Evolutionary conservation across 2,329 filamentous ascomycete species (phyloP), one percentile per base, ranked within the genome.

Genomic region (Ophiocordyceps robertsii): DNA sequence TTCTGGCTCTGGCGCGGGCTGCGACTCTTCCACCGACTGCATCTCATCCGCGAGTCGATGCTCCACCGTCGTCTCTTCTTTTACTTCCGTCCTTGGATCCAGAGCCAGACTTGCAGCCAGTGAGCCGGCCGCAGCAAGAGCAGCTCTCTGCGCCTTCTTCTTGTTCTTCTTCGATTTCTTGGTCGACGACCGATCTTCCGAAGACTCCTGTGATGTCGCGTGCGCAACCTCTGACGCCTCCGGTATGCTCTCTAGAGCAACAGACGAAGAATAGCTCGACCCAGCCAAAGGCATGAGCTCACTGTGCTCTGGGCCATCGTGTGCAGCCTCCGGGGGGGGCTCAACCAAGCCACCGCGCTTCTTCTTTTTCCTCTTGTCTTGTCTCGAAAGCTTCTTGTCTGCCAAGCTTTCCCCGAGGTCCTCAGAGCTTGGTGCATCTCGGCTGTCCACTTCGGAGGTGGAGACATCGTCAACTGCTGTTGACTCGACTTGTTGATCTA

Each of bases 121-220:
- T 6, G 43, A 6, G n/a, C 33, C 38, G 16, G 47, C 49, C 11
- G 43, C 40, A 43, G 49, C 43, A 11, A 46, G 46, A 17, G 53
- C 56, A 33, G 56, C 47, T 38, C 59, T 61, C 48, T 60, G 58
- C 10, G 55, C 54, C 47, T 60, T 60, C 43, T 60, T 63, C 48
- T 59, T 63, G 37, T 64, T 54, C 43, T 62, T 59, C 44, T 57
- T 61, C 16, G 51, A 50, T 44, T 53, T 55, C 44, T 57, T 56
- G 5, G 46, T 37, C 14, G 47, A 24, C 16, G 19, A 29, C 40
- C 41, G 46, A 4, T 51, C 46, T 10, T 36, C 33, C 14, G 16
- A 36, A 19, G 32, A 24, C 17, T 49, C 42, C 29, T 42, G 40
- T 10, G 39, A 29, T 4, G 33, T 21, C 17, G 45, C 46, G 29